phyloP scores from a whole-genome alignment of 257 asterid genomes.

The Cordia subcordata region DNA sequence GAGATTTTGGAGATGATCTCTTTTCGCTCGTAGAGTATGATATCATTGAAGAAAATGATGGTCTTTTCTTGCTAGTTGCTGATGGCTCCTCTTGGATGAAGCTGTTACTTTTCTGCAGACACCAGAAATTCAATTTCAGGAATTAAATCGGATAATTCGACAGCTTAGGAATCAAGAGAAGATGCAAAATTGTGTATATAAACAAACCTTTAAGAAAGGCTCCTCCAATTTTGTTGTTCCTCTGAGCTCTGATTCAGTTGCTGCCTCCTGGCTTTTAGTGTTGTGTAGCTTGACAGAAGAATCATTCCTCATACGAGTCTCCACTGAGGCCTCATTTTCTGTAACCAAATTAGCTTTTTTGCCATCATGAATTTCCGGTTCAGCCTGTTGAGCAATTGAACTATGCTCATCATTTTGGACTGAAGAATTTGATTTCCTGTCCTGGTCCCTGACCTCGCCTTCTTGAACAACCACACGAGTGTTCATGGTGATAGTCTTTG shows the following conservation, averaged over 20 bases:
- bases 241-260: constrained; percentile 52
- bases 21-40: constrained; percentile 25
- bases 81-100: constrained; percentile 39
- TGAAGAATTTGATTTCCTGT: not conserved
- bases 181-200: not conserved
- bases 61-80: constrained; percentile 45
- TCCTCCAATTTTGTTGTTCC: constrained; percentile 57
- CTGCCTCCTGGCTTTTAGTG: constrained; percentile 25
- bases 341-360: constrained; percentile 12
- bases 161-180: no score
- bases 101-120: constrained; percentile 32
- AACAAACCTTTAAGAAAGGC: constrained; percentile 78
- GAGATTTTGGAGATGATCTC: constrained; percentile 45
- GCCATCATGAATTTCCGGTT: constrained; percentile 13
- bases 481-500: constrained; percentile 12
- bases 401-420: not conserved
- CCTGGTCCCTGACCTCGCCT: constrained; percentile 13
- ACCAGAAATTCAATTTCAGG: not conserved
- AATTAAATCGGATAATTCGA: no score
- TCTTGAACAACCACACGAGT: constrained; percentile 17
- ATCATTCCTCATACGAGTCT: constrained; percentile 15
- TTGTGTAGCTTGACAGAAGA: constrained; percentile 15
- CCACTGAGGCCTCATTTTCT: constrained; percentile 21
- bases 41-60: constrained; percentile 35
- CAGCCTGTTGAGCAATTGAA: constrained; percentile 1